phyloP scores from a whole-genome alignment of 768 basidiomycete genomes.

The Pisolithus orientalis region DNA sequence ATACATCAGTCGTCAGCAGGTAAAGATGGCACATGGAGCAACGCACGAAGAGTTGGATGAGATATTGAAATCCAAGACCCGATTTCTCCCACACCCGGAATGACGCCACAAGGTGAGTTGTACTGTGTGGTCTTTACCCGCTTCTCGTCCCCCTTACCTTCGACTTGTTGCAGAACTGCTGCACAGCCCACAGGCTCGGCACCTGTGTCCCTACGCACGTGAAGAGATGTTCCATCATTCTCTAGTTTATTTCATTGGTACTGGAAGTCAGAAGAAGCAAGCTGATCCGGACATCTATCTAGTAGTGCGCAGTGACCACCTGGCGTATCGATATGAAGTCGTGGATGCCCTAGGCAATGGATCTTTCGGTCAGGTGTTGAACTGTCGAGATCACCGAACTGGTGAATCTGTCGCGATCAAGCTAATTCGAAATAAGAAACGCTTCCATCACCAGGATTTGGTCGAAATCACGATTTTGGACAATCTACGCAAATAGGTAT shows the following conservation, averaged over 20 bases:
- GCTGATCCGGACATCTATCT: conserved; percentile 78
- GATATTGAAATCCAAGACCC: conserved; percentile 88
- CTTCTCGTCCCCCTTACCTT: conserved; percentile 4
- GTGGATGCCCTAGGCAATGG: conserved; percentile 93
- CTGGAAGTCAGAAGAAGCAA: conserved; percentile 75
- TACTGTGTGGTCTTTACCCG: background rate
- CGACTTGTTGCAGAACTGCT: conserved; percentile 46
- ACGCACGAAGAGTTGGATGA: conserved; percentile 85
- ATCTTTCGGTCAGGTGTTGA: conserved; percentile 94
- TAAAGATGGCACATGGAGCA: conserved; percentile 75
- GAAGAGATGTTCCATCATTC: conserved; percentile 89
- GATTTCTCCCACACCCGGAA: conserved; percentile 56
- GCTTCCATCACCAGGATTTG: conserved; percentile 95
- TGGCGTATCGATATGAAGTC: conserved; percentile 95
- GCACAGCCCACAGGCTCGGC: conserved; percentile 57
- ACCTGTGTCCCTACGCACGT: conserved; percentile 82
- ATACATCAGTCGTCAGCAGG: conserved; percentile 86
- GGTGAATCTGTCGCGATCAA: conserved; percentile 98
- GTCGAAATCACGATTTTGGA: conserved; percentile 99
- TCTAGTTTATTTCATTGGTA: conserved; percentile 76
- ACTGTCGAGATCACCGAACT: conserved; percentile 91
- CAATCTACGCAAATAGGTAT: conserved; percentile 95
- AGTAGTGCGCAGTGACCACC: conserved; percentile 84
- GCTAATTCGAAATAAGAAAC: conserved; percentile 98
- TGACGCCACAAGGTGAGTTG: conserved; percentile 64